Percentiles rank a stretch among this genome's conserved stretches.
phyloP scores from a whole-genome alignment of 176 grass and related monocot species.

The Aegilops umbellulata region DNA sequence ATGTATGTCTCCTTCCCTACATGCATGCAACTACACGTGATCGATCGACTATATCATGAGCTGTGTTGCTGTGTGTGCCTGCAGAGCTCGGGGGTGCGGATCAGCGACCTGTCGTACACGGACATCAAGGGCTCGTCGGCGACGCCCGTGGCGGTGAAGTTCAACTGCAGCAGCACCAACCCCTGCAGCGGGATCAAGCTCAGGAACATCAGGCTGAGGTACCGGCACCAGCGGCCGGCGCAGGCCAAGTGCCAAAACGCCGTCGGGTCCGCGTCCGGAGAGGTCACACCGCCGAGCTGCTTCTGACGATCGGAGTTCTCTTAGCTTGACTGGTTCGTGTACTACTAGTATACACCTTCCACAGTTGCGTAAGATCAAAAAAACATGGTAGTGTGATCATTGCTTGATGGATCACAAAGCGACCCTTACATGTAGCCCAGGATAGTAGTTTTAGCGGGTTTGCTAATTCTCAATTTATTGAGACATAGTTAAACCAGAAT shows the following conservation, averaged over 20 bases:
- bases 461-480: no score
- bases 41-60: no score
- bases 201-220: slow-evolving; percentile 43
- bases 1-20: slow-evolving; percentile 22
- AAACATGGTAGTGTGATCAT: no score
- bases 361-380: no score
- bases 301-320: neutral
- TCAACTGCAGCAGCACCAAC: slow-evolving; percentile 60
- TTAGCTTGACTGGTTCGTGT: no score
- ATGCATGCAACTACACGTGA: no score
- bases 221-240: slow-evolving; percentile 24
- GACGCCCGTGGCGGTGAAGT: slow-evolving; percentile 46
- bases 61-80: neutral
- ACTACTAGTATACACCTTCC: no score
- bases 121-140: slow-evolving; percentile 49
- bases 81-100: slow-evolving; percentile 58
- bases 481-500: no score
- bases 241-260: slow-evolving; percentile 54
- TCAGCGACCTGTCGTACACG: slow-evolving; percentile 42
- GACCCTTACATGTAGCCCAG: no score
- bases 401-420: no score
- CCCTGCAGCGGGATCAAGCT: slow-evolving; percentile 50
- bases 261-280: slow-evolving; percentile 24
- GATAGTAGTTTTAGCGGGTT: no score
- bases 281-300: slow-evolving; percentile 53